Base-by-base conservation (phyloP, 129 eudicot species). In the Ambrosia artemisiifolia region DNA sequence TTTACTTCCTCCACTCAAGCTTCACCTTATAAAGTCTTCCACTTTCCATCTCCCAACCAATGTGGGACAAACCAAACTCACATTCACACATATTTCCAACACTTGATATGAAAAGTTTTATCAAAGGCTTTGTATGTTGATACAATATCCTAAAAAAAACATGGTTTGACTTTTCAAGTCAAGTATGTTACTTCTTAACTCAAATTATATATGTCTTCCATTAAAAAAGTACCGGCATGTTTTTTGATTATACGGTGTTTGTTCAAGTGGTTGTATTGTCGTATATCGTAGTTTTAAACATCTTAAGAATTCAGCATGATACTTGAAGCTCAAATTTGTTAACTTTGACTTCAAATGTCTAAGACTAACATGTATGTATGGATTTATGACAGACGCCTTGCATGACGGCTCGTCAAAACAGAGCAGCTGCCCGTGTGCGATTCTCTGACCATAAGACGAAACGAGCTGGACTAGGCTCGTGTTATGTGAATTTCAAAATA, bases 381-480 rank as follows among this genome's bases (percentile, higher is more conserved):
- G 6, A 67, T 43, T 65, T 65, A 5, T 71, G 35, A 67, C 91
- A 88, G 95, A 78, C 12, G 83, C 78, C 65, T 51, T 74, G 80
- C 86, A 83, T 73, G 95, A 85, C 50, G 87, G 69, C 66, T 71
- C 81, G 7, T 30, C 75, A 46, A 85, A 88, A 71, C 79, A 83
- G 60, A 78, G 81, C 65, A 85, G 85, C 54, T 88, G 91, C 67
- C 82, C 78, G 3, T 88, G 95, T 75, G 49, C 83, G 9, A 85
- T 88, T 63, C 70, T 88, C 78, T 88, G 78, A 78, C 18, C 36
- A 5, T 12, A 44, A 65, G 75, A 77, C 72, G 43, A 64, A 63
- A 24, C 62, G 72, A 55, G 67, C 50, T 51, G 72, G 63, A 8
- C 7, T 19, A 38, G 10, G 48, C 43, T 59, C 51, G 44, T 34